These are phyloP conservation scores for Zelopaecilomyces penicillatus DNA, from an alignment of 2,329 filamentous ascomycete genomes.

Conservation along the genomic window DNA sequence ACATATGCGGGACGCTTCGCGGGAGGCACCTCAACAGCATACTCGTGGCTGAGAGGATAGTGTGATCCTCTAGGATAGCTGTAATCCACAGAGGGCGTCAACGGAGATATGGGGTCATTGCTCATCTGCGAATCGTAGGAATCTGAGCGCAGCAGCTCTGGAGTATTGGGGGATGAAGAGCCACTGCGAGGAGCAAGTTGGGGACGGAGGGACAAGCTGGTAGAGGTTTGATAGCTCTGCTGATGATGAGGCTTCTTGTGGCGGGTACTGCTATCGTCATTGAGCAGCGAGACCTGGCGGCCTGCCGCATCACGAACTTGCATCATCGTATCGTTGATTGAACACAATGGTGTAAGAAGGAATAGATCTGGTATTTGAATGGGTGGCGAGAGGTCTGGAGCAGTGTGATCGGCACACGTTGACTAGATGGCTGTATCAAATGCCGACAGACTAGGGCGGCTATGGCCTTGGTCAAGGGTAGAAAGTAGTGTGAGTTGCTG, in stretches of 20 bases:
- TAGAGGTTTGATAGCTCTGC: conserved; percentile 23
- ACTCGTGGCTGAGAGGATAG: conserved; percentile 28
- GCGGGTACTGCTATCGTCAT: conserved; percentile 35
- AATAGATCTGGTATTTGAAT: no score
- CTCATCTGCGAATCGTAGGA: conserved; percentile 54
- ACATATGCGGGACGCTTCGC: conserved; percentile 35
- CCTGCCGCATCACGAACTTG: conserved; percentile 48
- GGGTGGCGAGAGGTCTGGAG: no score
- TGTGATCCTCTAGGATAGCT: conserved; percentile 32
- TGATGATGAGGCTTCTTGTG: background rate
- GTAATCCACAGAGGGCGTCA: conserved; percentile 43
- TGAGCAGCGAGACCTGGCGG: conserved; percentile 51
- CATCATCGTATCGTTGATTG: conserved; percentile 27
- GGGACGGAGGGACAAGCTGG: conserved; percentile 8
- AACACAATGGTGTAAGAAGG: no score
- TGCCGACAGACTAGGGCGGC: no score
- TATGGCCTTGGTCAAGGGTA: no score
- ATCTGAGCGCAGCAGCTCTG: conserved; percentile 50
- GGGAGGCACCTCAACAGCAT: conserved; percentile 22
- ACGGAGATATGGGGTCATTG: conserved; percentile 45
- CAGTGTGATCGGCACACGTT: no score
- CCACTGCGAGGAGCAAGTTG: conserved; percentile 22
- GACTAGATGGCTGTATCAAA: no score
- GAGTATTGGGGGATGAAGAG: conserved; percentile 43
- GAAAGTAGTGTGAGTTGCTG: no score